Conservation (phyloP, 441 rosid genomes). For the Populus tomentosa region DNA sequence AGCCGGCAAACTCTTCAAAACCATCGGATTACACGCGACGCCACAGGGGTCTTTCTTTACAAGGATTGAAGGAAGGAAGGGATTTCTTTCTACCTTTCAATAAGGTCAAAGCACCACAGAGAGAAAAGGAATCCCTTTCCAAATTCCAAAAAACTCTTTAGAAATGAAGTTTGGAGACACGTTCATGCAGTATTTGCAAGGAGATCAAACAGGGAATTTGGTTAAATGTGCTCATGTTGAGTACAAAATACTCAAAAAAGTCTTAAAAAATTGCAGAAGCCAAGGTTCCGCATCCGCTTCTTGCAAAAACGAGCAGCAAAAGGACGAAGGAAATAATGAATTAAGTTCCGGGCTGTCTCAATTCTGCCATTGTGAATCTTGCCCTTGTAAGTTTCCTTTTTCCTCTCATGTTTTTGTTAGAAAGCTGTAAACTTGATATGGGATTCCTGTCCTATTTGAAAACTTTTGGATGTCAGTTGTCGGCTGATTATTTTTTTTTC, state of each 20-base stretch:
- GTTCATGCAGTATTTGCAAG: constrained; percentile 62
- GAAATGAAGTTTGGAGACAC: constrained; percentile 88
- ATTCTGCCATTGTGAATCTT: constrained; percentile 54
- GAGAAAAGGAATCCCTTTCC: neutral
- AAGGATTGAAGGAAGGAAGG: neutral
- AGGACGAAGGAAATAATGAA: constrained; percentile 6
- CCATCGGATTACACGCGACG: too few relatives aligned
- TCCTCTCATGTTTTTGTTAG: neutral
- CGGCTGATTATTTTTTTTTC: neutral
- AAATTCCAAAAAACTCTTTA: neutral
- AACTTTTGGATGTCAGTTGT: neutral
- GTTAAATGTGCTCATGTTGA: constrained; percentile 67
- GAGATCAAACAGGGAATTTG: constrained; percentile 55
- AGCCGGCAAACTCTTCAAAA: too few relatives aligned
- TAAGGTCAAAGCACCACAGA: neutral
- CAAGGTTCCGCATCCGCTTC: constrained; percentile 27
- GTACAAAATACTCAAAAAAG: constrained; percentile 79
- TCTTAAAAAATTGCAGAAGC: constrained; percentile 59
- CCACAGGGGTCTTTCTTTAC: too few relatives aligned
- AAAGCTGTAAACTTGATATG: neutral
- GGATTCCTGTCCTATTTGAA: neutral
- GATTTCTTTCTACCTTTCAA: neutral
- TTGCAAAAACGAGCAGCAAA: neutral
- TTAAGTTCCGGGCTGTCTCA: constrained; percentile 6
- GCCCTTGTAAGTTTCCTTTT: constrained; percentile 41